Conservation (phyloP, 805 yeast genomes). For the Blastobotrys chiropterorum region DNA sequence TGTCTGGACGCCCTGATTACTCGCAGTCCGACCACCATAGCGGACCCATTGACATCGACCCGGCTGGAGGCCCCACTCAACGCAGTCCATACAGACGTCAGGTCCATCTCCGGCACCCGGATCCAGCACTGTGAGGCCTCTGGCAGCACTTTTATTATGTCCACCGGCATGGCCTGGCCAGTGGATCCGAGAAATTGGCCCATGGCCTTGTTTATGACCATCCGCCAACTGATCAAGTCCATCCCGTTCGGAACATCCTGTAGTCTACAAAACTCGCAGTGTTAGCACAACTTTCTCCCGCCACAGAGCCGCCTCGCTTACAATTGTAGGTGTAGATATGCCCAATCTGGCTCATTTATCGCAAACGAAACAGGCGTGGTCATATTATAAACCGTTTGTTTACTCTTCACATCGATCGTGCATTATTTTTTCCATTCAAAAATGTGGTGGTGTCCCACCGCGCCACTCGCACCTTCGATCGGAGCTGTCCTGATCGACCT, state of each 20-base stretch:
- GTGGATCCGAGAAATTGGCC: slow-evolving; percentile 23
- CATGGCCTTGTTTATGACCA: slow-evolving; percentile 21
- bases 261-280: slow-evolving; percentile 1
- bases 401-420: neutral
- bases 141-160: slow-evolving; percentile 18
- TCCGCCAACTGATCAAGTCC: slow-evolving; percentile 29
- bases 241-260: slow-evolving; percentile 11
- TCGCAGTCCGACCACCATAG: slow-evolving; percentile 11
- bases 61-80: slow-evolving; percentile 17
- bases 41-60: slow-evolving; percentile 1
- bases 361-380: slow-evolving; percentile 3
- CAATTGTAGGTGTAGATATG: slow-evolving; percentile 26
- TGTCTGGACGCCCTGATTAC: slow-evolving; percentile 20
- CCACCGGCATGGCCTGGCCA: slow-evolving; percentile 28
- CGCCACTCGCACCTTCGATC: no score
- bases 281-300: neutral
- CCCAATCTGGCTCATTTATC: slow-evolving; percentile 26
- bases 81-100: slow-evolving; percentile 17
- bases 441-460: no score
- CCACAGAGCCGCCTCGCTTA: slow-evolving; percentile 13
- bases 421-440: no score
- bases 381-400: neutral
- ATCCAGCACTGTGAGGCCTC: slow-evolving; percentile 12
- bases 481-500: no score
- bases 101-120: slow-evolving; percentile 18